Evolutionary conservation across 2,329 filamentous ascomycete species (phyloP), one percentile per base, ranked within the genome.

Genomic region (Fusarium avenaceum): DNA sequence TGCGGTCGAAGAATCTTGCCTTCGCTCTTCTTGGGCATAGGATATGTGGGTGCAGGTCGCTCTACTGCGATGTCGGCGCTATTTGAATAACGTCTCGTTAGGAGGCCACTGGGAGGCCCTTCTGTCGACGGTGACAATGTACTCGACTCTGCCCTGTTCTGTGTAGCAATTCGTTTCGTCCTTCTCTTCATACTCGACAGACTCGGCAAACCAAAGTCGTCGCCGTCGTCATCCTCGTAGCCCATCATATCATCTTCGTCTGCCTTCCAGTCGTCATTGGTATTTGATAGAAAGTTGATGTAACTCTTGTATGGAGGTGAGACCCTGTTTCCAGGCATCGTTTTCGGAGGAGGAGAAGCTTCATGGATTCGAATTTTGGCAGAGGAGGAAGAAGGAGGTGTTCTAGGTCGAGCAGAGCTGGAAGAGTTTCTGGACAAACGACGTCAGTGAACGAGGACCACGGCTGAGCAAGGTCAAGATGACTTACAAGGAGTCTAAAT

Each of bases 1-100:
- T 99, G 96, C 51, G 96, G 96, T 67, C 96, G 89, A 22, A 99
- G 83, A 62, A 98, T 98, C 84, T 99, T 99, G 28, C 93, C 95
- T 77, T 97, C 94, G 65, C 87, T 90, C 79, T 94, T 96, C 80
- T 94, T 95, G 4, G 94, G 89, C 73, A 92, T 90, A 28, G 95
- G 95, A 75, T 98, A 98, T 65, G 88, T 89, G 15, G 93, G 89
- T 39, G 91, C 84, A 24, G 92, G 93, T 65, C 95, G 87, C 80
- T 97, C 94, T 74, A 97, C 92, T 19, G 94, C 94, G 77, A 98
- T 97, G 78, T 98, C 95, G 67, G 92, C 92, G 79, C 94, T 97
- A 80, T 97, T 91, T 26, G 93, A 92, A 62, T 91, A 89, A 53
- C 88, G 85, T 68, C 90, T 83, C n/a, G 77, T 78, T 52, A 76